Percentiles rank a stretch among this genome's conserved stretches.
phyloP scores from a whole-genome alignment of 805 yeast species.

The Sungouiella blattae region DNA sequence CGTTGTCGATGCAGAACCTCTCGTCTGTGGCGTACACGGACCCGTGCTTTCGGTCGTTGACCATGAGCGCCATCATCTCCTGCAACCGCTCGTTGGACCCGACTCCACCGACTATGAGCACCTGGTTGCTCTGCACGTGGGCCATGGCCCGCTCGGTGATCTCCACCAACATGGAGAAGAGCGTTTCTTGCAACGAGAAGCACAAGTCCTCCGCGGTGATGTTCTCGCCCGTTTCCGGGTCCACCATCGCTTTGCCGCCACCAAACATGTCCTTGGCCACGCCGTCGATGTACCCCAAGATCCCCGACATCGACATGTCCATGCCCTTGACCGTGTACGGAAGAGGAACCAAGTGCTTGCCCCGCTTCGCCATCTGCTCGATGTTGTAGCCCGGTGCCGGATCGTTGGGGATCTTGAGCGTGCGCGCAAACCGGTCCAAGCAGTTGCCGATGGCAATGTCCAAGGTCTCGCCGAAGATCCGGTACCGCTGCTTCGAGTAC shows the following conservation, averaged over 20 bases:
- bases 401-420: constrained; percentile 79
- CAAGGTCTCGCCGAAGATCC: constrained; percentile 98
- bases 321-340: constrained; percentile 98
- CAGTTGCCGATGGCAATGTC: constrained; percentile 98
- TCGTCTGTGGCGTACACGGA: constrained; percentile 94
- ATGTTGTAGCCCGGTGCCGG: constrained; percentile 98
- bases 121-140: constrained; percentile 86
- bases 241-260: constrained; percentile 28
- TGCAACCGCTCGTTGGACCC: constrained; percentile 91
- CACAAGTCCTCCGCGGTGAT: constrained; percentile 86
- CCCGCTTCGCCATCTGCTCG: constrained; percentile 84
- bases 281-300: constrained; percentile 77
- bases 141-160: constrained; percentile 99
- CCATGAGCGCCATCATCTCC: constrained; percentile 97
- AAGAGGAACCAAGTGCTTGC: constrained; percentile 59
- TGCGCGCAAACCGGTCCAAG: constrained; percentile 91
- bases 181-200: constrained; percentile 85
- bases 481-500: constrained; percentile 85
- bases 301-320: constrained; percentile 97
- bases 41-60: constrained; percentile 75
- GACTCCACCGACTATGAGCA: constrained; percentile 96
- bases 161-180: constrained; percentile 95
- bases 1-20: constrained; percentile 94
- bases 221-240: constrained; percentile 43
- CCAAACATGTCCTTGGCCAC: constrained; percentile 71